Base-by-base conservation (phyloP, 805 yeast genomes). In the Diddensiella transvaalensis region DNA sequence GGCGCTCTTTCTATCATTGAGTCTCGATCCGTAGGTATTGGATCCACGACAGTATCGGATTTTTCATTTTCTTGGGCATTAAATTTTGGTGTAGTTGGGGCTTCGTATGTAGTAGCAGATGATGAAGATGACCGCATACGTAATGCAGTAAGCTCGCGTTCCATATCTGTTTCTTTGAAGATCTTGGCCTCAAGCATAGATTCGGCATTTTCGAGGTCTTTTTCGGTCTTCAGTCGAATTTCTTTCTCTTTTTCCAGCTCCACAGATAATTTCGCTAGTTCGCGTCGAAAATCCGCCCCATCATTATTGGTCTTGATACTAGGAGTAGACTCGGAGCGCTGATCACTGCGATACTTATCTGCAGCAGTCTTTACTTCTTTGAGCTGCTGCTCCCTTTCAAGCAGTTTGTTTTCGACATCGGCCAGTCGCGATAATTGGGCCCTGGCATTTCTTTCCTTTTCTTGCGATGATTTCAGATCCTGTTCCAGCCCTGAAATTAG, bases 341-440 rank as follows among this genome's bases (percentile, higher is more conserved):
- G 41, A n/a, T 50, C 40, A 11, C 49, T 46, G 21, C 52, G 42
- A 38, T 47, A 53, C 17, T 50, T 40, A 17, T 53, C 56, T 10
- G 58, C 42, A 10, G 48, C 21, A 6, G 36, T 51, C 22, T 43
- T 35, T 13, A 57, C 54, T 13, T 57, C 61, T 10, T 37, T 22
- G 23, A 58, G 46, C 46, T 59, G 59, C 46, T 58, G 59, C 33
- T 60, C 62, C 50, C 63, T 67, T 41, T 59, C 58, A 6, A 66
- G 62, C 4, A 66, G 54, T 40, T 55, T 50, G 53, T 67, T 67
- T 44, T 67, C 69, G 56, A 65, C 59, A 18, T 63, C 64, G 3
- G 70, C 70, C 40, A 67, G 60, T 13, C 62, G 59, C 1, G 58
- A 46, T 15, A 66, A 58, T 55, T 66, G 66, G 37, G 57, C 56